Evolutionary conservation across 768 basidiomycete species (phyloP), one percentile per base, ranked within the genome.

Genomic region (Hirschioporus abietinus): DNA sequence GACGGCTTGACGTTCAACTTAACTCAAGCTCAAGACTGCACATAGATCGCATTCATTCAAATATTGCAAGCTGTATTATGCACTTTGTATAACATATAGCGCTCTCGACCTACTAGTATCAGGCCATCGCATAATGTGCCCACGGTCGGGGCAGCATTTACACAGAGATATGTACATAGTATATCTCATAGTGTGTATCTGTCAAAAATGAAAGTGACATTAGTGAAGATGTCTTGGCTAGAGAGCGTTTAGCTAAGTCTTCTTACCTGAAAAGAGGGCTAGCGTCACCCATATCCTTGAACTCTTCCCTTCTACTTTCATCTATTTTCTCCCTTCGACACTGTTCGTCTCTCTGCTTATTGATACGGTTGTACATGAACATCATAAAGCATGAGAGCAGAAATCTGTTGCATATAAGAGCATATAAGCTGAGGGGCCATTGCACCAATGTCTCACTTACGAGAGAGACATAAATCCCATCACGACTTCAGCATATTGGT

Each of bases 191-290:
- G 20, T 5, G 42, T 52, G 42, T 52, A 52, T 20, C 42, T 52
- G 42, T 52, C 12, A 15, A 52, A 12, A n/a, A n/a, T n/a, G n/a
- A n/a, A n/a, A n/a, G n/a, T n/a, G n/a, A 52, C 20, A 52, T 52
- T 52, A 20, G 42, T 52, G 42, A 52, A 2, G 30, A 30, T 8
- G 42, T 52, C 42, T 52, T 1, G 20, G 3, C 20, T 52, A 20
- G 20, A 15, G 12, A 3, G 2, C 42, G 5, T 20, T 52, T 20
- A 15, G 64, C 66, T 25, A 17, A 42, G 24, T 18, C 57, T 64
- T 36, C 70, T 58, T 63, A 83, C 83, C 84, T 80, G 77, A 84
- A 88, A 42, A 88, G 74, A 58, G 87, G 86, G 65, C 83, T 85
- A 52, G 81, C 75, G 67, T 84, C 83, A 7, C 84, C 86, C 74